Evolutionary conservation across 1,284 basidiomycete species (phyloP), one percentile per base, ranked within the genome.

Genomic region (Rhodotorula glutinis): DNA sequence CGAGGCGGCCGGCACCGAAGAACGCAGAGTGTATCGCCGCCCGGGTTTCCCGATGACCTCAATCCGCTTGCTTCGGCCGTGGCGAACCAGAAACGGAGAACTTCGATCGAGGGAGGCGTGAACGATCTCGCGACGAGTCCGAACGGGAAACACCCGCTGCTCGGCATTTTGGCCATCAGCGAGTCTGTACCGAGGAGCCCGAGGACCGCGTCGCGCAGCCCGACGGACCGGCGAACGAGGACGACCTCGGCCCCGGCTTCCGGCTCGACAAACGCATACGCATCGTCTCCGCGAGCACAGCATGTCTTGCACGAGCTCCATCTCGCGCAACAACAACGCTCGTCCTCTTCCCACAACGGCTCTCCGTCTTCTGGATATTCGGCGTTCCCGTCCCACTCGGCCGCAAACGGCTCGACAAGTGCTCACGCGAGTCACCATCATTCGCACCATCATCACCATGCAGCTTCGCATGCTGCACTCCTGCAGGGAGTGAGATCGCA

Each of bases 1-100:
- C 56, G 62, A 43, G 61, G 60, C 19, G 59, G 66, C 4, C 53
- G 70, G 5, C 70, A 72, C 63, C 64, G 70, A 8, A 56, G 70
- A 41, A 72, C 66, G 27, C 70, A 72, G 47, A 64, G 62, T 49
- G 70, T 72, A 53, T 60, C 56, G 47, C 70, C 70, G 9, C 70
- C 67, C 3, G 70, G 67, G 0, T 72, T 69, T 19, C 63, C 66
- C 23, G 46, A 47, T 10, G 46, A 47, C 53, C 49, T 25, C 29
- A 47, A 47, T 47, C 46, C 19, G 46, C 33, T 38, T 38, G 33
- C 33, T 11, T 38, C 46, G n/a, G 10, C 46, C 19, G 16, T 21
- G n/a, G 46, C 46, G n/a, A n/a, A 21, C 16, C 21, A 47, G 46
- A 47, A 21, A 23, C 46, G 46, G 46, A 21, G 46, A 21, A 21